Conservation (phyloP, 345 rosid genomes). For the Euphorbia pulcherrima region DNA sequence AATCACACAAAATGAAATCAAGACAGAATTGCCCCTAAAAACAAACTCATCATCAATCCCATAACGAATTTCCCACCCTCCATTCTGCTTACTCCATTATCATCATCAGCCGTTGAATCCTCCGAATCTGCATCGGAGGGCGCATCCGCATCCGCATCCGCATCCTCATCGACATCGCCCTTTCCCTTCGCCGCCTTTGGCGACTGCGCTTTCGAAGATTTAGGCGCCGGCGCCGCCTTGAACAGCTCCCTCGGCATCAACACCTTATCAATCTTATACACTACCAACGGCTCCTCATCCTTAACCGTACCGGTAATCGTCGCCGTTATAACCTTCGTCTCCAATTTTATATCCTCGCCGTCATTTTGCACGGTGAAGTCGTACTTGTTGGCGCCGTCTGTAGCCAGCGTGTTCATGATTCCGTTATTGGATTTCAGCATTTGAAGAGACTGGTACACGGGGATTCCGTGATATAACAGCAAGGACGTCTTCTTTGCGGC, state of each 20-base stretch:
- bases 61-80: constrained; percentile 32
- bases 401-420: constrained; percentile 28
- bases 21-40: constrained; percentile 29
- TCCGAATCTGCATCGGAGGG: constrained; percentile 20
- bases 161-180: constrained; percentile 8
- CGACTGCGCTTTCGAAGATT: constrained; percentile 8
- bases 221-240: constrained; percentile 15
- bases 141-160: constrained; percentile 17
- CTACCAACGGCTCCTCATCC: constrained; percentile 30
- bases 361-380: constrained; percentile 29
- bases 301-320: constrained; percentile 27
- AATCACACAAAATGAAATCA: constrained; percentile 1
- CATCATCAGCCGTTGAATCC: constrained; percentile 20
- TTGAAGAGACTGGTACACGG: constrained; percentile 27
- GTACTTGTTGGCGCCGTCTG: constrained; percentile 29
- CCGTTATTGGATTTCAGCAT: constrained; percentile 28
- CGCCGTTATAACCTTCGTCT: constrained; percentile 27
- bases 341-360: constrained; percentile 26
- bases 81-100: constrained; percentile 22
- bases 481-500: constrained; percentile 18
- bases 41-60: constrained; percentile 39
- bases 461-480: constrained; percentile 28
- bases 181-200: constrained; percentile 14
- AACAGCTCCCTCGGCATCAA: constrained; percentile 27
- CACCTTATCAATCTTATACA: constrained; percentile 27